Evolutionary conservation across 1,139 yeast species (phyloP).

Genomic region (Yamadazyma jaroonii): DNA sequence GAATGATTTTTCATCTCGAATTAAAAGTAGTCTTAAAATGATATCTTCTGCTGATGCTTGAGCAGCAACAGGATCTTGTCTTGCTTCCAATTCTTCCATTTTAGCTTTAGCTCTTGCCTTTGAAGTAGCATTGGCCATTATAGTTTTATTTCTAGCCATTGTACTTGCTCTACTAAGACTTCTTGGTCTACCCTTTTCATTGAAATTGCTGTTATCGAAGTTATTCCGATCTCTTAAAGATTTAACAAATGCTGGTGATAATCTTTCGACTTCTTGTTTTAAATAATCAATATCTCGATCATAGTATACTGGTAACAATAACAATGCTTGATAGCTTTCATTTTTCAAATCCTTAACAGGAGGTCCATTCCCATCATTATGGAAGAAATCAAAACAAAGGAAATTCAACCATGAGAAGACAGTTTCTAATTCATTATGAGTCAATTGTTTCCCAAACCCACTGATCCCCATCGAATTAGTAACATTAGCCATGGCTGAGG

Average conservation of each 20-base stretch:
- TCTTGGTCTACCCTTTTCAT: conserved; percentile 11
- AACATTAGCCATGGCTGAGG: conserved; percentile 50
- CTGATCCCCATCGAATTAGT: conserved; percentile 40
- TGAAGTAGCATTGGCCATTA: conserved; percentile 70
- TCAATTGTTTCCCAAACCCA: conserved; percentile 55
- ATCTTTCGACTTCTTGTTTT: conserved; percentile 56
- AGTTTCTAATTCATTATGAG: conserved; percentile 62
- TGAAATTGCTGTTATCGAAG: conserved; percentile 17
- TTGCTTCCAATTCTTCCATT: conserved; percentile 49
- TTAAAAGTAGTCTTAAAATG: conserved; percentile 57
- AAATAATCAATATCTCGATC: conserved; percentile 53
- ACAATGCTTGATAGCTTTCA: conserved; percentile 60
- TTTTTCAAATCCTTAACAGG: conserved; percentile 63
- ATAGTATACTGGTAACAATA: conserved; percentile 66
- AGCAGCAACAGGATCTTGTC: conserved; percentile 54
- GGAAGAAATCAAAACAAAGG: conserved; percentile 68
- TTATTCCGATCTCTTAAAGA: conserved; percentile 46
- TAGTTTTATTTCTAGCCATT: conserved; percentile 62
- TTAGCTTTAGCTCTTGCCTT: conserved; percentile 54
- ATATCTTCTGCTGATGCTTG: conserved; percentile 64
- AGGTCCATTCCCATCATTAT: conserved; percentile 83
- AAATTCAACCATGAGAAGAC: conserved; percentile 71
- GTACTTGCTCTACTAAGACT: conserved; percentile 48
- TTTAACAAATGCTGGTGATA: conserved; percentile 51
- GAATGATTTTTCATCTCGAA: conserved; percentile 39